Base-by-base conservation (phyloP, 2,329 filamentous ascomycete genomes). In the Fusarium burgessii region DNA sequence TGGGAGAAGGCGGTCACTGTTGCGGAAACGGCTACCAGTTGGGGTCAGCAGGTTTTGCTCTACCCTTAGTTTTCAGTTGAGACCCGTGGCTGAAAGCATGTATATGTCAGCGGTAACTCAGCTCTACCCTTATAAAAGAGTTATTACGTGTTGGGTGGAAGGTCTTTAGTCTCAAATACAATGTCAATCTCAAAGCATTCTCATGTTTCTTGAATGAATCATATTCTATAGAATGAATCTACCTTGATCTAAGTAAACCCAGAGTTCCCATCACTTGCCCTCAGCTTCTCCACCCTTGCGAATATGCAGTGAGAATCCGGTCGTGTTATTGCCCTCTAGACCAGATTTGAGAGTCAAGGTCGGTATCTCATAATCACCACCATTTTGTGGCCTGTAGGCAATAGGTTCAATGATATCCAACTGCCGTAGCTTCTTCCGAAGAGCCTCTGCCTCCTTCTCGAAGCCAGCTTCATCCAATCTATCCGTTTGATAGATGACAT, bases 1-100 rank as follows among this genome's bases (percentile, higher is more conserved):
- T 73, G 70, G 70, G 71, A 73, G n/a, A 45, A 18, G 5, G 70
- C 63, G 1, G 46, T 57, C 2, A 35, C 13, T 5, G 42, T 51
- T 9, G 67, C 70, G 3, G 63, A 73, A 23, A 52, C 23, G 2
- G 59, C 67, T n/a, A 20, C 25, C 1, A 20, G 32, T n/a, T 73
- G 70, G 71, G 71, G 70, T 5, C 56, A 73, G 14, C 70, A 73
- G 18, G 70, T 66, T 1, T n/a, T 71, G 9, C 33, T 71, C 3
- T 60, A 20, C 25, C 68, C 42, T 6, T 51, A 42, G 12, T 23
- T 23, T 23, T 23, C 23, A 23, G 23, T 23, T 23, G 23, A 23
- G 23, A 23, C 5, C 23, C 5, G 23, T 23, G 23, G 23, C 23
- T 5, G 23, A 23, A 23, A 23, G 23, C 23, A 23, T 23, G 6